Evolutionary conservation across 2,329 filamentous ascomycete genomes (phyloP).

Genomic region (Neopestalotiopsis sp.): DNA sequence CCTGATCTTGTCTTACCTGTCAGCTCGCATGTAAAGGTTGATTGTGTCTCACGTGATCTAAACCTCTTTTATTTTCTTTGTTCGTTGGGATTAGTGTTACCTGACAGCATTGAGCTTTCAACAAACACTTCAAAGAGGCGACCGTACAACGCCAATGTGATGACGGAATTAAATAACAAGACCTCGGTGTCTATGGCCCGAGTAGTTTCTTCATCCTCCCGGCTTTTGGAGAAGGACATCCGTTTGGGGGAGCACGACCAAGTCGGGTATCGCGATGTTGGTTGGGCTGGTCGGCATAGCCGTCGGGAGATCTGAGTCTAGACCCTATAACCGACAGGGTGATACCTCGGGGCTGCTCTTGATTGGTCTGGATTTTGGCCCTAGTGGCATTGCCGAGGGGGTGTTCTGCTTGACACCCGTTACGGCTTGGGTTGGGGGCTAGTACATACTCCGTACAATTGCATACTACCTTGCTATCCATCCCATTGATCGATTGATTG

Average conservation of each 20-base stretch:
- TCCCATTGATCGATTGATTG: too few species aligned
- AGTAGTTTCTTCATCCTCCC: too few species aligned
- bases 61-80: too few species aligned
- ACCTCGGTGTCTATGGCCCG: too few species aligned
- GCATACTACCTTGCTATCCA: too few species aligned
- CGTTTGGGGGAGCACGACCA: background rate
- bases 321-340: conserved; percentile 1
- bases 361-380: background rate
- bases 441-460: background rate
- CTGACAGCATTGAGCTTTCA: too few species aligned
- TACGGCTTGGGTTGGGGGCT: background rate
- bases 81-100: too few species aligned
- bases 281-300: background rate
- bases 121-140: too few species aligned
- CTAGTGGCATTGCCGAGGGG: background rate
- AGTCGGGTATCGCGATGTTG: background rate
- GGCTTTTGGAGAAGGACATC: background rate
- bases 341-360: background rate
- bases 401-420: background rate
- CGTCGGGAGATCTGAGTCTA: conserved; percentile 1
- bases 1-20: background rate
- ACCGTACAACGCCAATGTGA: too few species aligned
- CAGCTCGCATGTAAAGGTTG: background rate
- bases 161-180: too few species aligned
- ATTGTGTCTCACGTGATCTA: background rate